Percentiles rank a stretch among this genome's conserved stretches.
phyloP scores from a whole-genome alignment of 305 asterid genomes.

The Solanum hybrid region DNA sequence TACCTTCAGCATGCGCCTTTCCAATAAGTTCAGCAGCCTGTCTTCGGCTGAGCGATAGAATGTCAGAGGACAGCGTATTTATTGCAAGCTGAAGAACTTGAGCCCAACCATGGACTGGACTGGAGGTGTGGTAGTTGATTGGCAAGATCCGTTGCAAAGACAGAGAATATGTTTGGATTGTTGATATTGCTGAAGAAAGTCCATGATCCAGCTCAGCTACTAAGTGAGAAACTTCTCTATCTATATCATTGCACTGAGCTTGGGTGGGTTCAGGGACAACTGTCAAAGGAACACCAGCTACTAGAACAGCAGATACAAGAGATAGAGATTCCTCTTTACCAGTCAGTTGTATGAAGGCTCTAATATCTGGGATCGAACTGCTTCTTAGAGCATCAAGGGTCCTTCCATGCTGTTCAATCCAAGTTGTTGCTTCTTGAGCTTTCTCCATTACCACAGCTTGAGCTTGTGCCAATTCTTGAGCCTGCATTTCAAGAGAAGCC shows the following conservation, averaged over 20 bases:
- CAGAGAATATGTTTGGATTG: constrained; percentile 78
- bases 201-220: constrained; percentile 72
- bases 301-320: constrained; percentile 73
- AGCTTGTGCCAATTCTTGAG: constrained; percentile 74
- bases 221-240: constrained; percentile 76
- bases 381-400: constrained; percentile 86
- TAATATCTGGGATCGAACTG: constrained; percentile 66
- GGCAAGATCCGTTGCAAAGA: constrained; percentile 89
- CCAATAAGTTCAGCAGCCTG: constrained; percentile 75
- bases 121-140: constrained; percentile 75
- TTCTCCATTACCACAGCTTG: constrained; percentile 69
- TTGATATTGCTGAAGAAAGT: constrained; percentile 72
- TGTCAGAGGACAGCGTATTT: constrained; percentile 66
- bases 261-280: constrained; percentile 99
- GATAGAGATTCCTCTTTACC: constrained; percentile 74
- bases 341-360: constrained; percentile 40
- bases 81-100: constrained; percentile 64
- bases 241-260: constrained; percentile 85
- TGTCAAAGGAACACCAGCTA: constrained; percentile 88
- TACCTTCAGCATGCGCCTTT: constrained; percentile 35
- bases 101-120: constrained; percentile 95
- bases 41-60: constrained; percentile 54
- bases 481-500: constrained; percentile 68
- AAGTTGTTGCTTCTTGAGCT: constrained; percentile 76
- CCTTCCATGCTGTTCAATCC: constrained; percentile 94